Evolutionary conservation across 2,329 filamentous ascomycete species (phyloP).

Genomic region (Monosporascus sp.): DNA sequence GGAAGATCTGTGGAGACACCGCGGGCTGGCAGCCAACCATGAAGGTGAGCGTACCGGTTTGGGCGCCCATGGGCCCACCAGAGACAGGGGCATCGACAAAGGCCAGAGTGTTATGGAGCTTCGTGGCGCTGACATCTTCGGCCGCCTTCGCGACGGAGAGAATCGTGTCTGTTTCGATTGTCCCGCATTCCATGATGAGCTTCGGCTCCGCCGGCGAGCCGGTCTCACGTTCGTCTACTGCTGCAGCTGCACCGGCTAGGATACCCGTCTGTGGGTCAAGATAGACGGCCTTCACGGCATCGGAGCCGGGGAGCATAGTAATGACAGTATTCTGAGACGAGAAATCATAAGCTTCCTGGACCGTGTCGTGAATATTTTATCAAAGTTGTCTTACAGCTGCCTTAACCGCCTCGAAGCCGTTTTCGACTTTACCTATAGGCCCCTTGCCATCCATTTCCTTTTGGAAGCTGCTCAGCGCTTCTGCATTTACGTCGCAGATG

Average conservation of each 20-base stretch:
- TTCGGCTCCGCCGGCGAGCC: slow-evolving; percentile 9
- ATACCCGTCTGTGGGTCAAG: slow-evolving; percentile 27
- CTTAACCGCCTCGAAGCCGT: slow-evolving; percentile 33
- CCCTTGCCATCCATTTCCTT: slow-evolving; percentile 29
- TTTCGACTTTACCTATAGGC: slow-evolving; percentile 29
- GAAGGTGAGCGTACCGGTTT: slow-evolving; percentile 30
- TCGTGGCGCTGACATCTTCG: slow-evolving; percentile 29
- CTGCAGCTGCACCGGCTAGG: slow-evolving; percentile 23
- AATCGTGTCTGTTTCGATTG: slow-evolving; percentile 26
- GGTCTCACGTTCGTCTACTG: neutral
- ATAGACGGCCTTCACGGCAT: slow-evolving; percentile 33
- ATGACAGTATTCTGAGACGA: slow-evolving; percentile 29
- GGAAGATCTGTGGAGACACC: slow-evolving; percentile 45
- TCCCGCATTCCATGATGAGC: slow-evolving; percentile 27
- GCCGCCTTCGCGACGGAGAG: slow-evolving; percentile 55
- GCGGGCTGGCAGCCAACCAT: slow-evolving; percentile 28
- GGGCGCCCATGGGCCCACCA: slow-evolving; percentile 30
- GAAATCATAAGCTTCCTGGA: neutral
- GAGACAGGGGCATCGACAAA: slow-evolving; percentile 34
- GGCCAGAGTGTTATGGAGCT: slow-evolving; percentile 26
- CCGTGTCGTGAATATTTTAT: too few relatives aligned
- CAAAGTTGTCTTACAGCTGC: slow-evolving; percentile 21
- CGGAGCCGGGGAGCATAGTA: slow-evolving; percentile 35
- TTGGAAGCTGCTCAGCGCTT: slow-evolving; percentile 32
- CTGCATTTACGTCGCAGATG: slow-evolving; percentile 31